A percentile compares a stretch with the other conserved stretches of the same genome.
phyloP scores from a whole-genome alignment of 176 grass and related monocot species.

The Carex scoparia region DNA sequence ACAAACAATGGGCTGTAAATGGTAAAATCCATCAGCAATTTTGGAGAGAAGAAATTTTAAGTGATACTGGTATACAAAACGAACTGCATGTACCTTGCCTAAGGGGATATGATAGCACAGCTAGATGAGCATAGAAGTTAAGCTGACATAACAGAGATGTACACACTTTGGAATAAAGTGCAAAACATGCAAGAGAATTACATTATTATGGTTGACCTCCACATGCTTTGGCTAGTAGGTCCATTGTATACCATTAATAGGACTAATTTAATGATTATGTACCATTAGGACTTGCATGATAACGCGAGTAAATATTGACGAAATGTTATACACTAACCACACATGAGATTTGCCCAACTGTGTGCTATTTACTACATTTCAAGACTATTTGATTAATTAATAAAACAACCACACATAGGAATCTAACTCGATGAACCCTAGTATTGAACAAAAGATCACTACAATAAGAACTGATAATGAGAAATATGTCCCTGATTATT shows the following conservation, averaged over 20 bases:
- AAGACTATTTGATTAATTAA: background rate
- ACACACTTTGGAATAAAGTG: background rate
- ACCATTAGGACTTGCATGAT: background rate
- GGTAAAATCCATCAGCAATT: background rate
- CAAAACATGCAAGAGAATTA: background rate
- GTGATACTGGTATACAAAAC: background rate
- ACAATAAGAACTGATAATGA: background rate
- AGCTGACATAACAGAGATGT: background rate
- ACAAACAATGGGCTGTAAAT: slow-evolving; percentile 95
- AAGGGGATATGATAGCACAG: background rate
- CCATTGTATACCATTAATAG: background rate
- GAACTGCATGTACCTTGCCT: background rate
- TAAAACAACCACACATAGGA: background rate
- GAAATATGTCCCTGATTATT: background rate
- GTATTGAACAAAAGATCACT: background rate
- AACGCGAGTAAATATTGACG: background rate
- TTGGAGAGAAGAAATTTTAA: background rate
- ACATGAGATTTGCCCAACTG: background rate
- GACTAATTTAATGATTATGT: background rate
- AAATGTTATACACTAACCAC: background rate
- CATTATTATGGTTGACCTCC: background rate
- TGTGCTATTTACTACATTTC: background rate
- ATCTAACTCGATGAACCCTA: background rate
- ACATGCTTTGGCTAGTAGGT: background rate
- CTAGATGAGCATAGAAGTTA: background rate